A percentile compares a stretch with the other conserved stretches of the same genome.
phyloP scores from a whole-genome alignment of 2,329 filamentous ascomycete species.

The Shiraia sp. region DNA sequence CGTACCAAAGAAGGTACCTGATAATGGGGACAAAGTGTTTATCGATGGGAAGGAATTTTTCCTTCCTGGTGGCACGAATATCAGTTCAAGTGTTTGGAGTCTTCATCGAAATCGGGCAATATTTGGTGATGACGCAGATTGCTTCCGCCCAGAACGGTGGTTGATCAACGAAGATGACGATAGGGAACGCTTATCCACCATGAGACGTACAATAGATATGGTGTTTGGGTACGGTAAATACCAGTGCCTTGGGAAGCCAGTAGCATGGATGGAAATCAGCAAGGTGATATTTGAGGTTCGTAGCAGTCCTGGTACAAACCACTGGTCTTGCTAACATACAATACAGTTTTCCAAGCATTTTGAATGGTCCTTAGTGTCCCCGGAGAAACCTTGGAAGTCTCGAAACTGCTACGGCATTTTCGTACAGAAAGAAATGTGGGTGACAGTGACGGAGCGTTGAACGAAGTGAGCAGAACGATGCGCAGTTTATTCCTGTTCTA shows the following conservation, averaged over 20 bases:
- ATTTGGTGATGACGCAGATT: slow-evolving; percentile 45
- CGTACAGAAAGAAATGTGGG: slow-evolving; percentile 25
- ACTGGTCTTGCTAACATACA: neutral
- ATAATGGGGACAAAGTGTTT: slow-evolving; percentile 27
- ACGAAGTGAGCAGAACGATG: too few relatives aligned
- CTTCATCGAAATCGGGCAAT: slow-evolving; percentile 25
- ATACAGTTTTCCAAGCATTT: slow-evolving; percentile 23
- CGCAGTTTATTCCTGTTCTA: too few relatives aligned
- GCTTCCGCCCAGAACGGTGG: slow-evolving; percentile 56
- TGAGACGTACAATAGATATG: slow-evolving; percentile 33
- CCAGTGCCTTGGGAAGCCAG: slow-evolving; percentile 34
- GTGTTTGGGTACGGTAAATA: slow-evolving; percentile 40
- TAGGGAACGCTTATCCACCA: slow-evolving; percentile 14
- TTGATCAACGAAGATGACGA: slow-evolving; percentile 27
- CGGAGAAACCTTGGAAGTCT: slow-evolving; percentile 24
- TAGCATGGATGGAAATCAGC: slow-evolving; percentile 39
- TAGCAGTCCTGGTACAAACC: neutral
- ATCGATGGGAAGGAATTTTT: slow-evolving; percentile 22
- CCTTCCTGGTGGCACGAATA: slow-evolving; percentile 32
- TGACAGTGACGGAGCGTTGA: slow-evolving; percentile 15
- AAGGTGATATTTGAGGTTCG: slow-evolving; percentile 49
- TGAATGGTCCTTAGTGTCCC: slow-evolving; percentile 24
- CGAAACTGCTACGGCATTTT: slow-evolving; percentile 25
- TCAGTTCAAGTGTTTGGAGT: slow-evolving; percentile 28
- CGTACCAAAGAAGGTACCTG: slow-evolving; percentile 29